Base-by-base conservation (phyloP, 495 filamentous ascomycete species). In the Polyplosphaeria fusca region DNA sequence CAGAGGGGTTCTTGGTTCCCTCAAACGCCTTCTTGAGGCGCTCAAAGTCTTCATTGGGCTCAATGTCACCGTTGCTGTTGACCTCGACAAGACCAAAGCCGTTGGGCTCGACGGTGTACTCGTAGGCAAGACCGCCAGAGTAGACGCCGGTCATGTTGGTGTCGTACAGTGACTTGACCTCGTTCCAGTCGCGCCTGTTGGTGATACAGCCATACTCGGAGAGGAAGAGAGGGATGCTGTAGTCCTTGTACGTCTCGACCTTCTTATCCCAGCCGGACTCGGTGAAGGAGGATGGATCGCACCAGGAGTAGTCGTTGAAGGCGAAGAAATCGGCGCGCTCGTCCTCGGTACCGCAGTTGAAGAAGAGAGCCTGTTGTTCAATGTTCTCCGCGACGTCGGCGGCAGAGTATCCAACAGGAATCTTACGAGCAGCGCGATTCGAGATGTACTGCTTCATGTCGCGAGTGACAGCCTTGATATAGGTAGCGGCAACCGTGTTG, bases 261-360 rank as follows among this genome's bases (percentile, higher is more conserved):
- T 96, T 96, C 70, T 88, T 74, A 67, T 88, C 78, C 90, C 90
- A 97, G 60, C 89, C 89, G 38, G 91, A 87, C 47, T 71, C 76
- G 22, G 68, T 68, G 75, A 89, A 95, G 51, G 87, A 82, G 19
- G 89, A 88, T 45, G 80, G 80, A 63, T 90, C 86, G 67, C 92
- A 97, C 91, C 91, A 97, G 46, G 90, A 95, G 76, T 96, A 96
- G 74, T 96, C 92, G 74, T 97, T 96, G 77, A 96, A 95, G 50
- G 89, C 91, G 72, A 95, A 96, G 77, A 96, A 97, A 70, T 96
- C 91, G 65, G 82, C 83, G 25, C 91, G 83, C 76, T 89, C 88
- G 39, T 62, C 59, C 13, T 62, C 59, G 40, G 81, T 76, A 55
- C 92, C 92, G 68, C 92, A 97, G 81, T 96, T 94, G 81, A 97